Evolutionary conservation across 495 filamentous ascomycete species (phyloP), one percentile per base, ranked within the genome.

Genomic region (Aspergillus mulundensis): DNA sequence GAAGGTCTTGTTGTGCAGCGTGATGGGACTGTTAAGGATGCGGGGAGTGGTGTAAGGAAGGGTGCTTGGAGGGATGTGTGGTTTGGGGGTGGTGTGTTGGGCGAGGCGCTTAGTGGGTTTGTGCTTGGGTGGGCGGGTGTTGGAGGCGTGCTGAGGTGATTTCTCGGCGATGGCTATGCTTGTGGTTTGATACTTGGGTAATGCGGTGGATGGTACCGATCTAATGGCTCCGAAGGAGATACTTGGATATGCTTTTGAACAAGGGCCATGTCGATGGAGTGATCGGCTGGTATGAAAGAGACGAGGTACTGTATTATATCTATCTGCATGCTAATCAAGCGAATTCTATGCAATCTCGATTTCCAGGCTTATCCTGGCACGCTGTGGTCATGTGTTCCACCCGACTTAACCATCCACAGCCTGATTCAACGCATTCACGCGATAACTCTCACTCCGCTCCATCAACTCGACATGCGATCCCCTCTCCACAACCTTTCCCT

Each of bases 381-480:
- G 15, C 24, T 28, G 12, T 30, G 23, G n/a, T n/a, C n/a, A 15
- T 19, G 10, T 44, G 19, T 24, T 19, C n/a, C n/a, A n/a, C n/a
- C n/a, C 11, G 25, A 28, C 5, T 20, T 40, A 50, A n/a, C 48
- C 39, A 50, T 57, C 46, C 32, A 57, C 38, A 32, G 54, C 46
- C 54, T 72, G 69, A 34, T 71, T 70, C 43, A 72, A 64, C 20
- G 70, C 80, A 68, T 81, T 84, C 18, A 73, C 72, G 28, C 79
- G 61, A 68, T 87, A 89, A 41, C 73, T 77, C 57, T 83, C 84
- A 44, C 77, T 78, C 40, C 77, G 74, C 56, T 72, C 70, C 44
- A 90, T 65, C 60, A 93, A 64, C 61, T 88, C 84, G 16, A 74
- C 71, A 67, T 91, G 89, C 53, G 82, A 86, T 1, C 90, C 88